Evolutionary conservation across 441 rosid genomes (phyloP).

Genomic region (Geranium incanum): DNA sequence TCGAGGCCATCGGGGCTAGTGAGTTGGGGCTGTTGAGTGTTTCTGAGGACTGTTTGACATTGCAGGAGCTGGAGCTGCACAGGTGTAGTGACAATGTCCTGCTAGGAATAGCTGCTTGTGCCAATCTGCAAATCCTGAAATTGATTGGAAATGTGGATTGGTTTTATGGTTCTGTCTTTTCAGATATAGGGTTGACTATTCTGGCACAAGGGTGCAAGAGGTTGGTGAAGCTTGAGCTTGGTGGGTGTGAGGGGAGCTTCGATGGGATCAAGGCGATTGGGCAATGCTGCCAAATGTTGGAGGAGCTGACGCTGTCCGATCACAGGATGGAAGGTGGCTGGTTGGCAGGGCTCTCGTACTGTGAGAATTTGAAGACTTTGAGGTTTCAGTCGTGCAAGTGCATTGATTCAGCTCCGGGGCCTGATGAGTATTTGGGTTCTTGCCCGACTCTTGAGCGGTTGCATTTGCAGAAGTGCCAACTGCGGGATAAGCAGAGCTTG

Average conservation of each 20-base stretch:
- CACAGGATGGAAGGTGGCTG: conserved; percentile 69
- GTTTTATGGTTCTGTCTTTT: conserved; percentile 40
- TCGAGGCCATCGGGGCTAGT: conserved; percentile 47
- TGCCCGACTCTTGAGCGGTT: conserved; percentile 54
- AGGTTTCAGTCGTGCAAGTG: conserved; percentile 38
- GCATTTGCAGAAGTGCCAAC: conserved; percentile 50
- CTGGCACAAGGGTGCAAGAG: conserved; percentile 67
- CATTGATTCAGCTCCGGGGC: conserved; percentile 52
- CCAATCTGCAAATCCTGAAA: conserved; percentile 52
- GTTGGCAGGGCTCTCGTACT: conserved; percentile 54
- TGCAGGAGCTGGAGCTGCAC: conserved; percentile 54
- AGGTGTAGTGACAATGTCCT: conserved; percentile 51
- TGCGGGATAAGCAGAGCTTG: conserved; percentile 43
- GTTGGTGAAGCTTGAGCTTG: conserved; percentile 55
- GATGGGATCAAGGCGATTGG: conserved; percentile 69
- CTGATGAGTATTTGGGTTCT: conserved; percentile 39
- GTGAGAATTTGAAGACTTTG: conserved; percentile 52
- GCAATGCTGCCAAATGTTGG: conserved; percentile 59
- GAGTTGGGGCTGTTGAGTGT: conserved; percentile 44
- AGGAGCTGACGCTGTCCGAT: conserved; percentile 42
- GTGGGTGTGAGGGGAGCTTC: conserved; percentile 60
- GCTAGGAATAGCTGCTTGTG: conserved; percentile 55
- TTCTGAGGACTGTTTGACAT: conserved; percentile 47
- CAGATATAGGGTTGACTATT: conserved; percentile 63
- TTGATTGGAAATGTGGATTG: conserved; percentile 48